These are phyloP conservation scores for Dendrobium huoshanense DNA, from an alignment of 106 monocot genomes.

Conservation along the genomic window DNA sequence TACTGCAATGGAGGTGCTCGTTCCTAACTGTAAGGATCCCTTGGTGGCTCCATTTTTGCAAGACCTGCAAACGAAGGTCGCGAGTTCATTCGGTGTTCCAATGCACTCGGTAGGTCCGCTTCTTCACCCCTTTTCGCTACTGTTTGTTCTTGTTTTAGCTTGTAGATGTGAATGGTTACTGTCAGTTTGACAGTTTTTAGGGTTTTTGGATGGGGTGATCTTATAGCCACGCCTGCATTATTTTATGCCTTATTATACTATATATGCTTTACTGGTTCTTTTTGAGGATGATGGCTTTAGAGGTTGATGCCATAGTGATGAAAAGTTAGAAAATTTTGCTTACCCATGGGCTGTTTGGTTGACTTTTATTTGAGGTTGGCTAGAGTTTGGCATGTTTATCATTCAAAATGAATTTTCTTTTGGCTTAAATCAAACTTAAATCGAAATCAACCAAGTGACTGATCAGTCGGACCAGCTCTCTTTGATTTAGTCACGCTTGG, in stretches of 20 bases:
- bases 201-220: background rate
- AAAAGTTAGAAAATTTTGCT: background rate
- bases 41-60: conserved; percentile 32
- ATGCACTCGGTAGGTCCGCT: conserved; percentile 7
- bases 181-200: background rate
- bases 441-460: too few relatives aligned
- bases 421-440: too few relatives aligned
- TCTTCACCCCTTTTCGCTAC: background rate
- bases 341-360: background rate
- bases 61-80: conserved; percentile 37
- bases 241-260: background rate
- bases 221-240: background rate
- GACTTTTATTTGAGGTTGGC: background rate
- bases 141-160: background rate
- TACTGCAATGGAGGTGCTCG: conserved; percentile 53
- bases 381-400: too few relatives aligned
- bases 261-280: background rate
- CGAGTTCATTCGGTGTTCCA: conserved; percentile 2
- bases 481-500: too few relatives aligned
- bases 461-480: too few relatives aligned
- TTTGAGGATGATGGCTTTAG: background rate
- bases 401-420: too few relatives aligned
- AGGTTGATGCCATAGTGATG: background rate
- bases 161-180: background rate
- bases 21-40: conserved; percentile 42